Conservation (phyloP, 169 alveolate genomes). For the Plasmodium cynomolgi region DNA sequence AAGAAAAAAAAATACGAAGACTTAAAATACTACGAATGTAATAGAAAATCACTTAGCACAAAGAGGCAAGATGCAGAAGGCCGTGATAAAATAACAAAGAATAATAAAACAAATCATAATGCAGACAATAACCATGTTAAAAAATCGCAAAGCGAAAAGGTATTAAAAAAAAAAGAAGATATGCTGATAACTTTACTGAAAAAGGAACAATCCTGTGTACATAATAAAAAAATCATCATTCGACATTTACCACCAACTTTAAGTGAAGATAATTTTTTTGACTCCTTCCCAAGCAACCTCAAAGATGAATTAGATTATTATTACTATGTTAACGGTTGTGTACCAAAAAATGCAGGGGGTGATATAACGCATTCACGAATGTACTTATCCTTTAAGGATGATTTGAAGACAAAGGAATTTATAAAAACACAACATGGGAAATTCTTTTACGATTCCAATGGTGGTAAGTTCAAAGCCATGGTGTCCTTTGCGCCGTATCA, state of each 20-base stretch:
- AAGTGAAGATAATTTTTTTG: conserved; percentile 66
- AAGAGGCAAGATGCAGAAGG: conserved; percentile 12
- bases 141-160: not conserved
- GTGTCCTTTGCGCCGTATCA: conserved; percentile 70
- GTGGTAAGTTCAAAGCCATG: conserved; percentile 48
- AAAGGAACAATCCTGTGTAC: conserved; percentile 24
- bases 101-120: conserved; percentile 26
- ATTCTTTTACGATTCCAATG: conserved; percentile 62
- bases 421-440: conserved; percentile 69
- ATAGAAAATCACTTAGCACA: conserved; percentile 7
- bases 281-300: conserved; percentile 59
- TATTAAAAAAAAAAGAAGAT: conserved; percentile 34
- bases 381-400: conserved; percentile 75
- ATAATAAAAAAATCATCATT: conserved; percentile 64
- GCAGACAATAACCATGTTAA: conserved; percentile 7
- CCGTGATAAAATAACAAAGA: conserved; percentile 3
- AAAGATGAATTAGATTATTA: conserved; percentile 76
- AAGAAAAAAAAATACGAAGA: conserved; percentile 32
- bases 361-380: conserved; percentile 68
- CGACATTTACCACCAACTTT: conserved; percentile 75
- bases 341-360: conserved; percentile 19
- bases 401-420: conserved; percentile 70
- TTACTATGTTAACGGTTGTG: conserved; percentile 65
- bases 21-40: conserved; percentile 17
- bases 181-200: conserved; percentile 44